Conservation (phyloP, 306 rosid species). For the Dryas octopetala region DNA sequence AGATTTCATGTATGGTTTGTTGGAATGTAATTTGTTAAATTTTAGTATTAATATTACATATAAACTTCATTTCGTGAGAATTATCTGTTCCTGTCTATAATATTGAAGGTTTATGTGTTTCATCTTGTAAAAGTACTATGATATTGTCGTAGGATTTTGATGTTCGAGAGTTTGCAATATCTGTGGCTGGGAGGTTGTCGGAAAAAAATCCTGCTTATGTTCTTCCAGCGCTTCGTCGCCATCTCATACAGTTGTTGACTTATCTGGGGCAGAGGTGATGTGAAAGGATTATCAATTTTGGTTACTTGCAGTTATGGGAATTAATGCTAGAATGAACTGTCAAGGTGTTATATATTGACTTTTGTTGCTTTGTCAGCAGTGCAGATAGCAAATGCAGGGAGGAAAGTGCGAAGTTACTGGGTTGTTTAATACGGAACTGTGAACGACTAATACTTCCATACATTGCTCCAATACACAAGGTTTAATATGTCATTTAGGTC, state of each 20-base stretch:
- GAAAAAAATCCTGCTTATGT: conserved; percentile 99
- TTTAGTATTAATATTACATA: background rate
- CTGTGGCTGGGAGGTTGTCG: conserved; percentile 92
- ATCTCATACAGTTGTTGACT: conserved; percentile 91
- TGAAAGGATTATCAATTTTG: conserved; percentile 15
- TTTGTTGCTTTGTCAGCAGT: conserved; percentile 66
- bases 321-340: background rate
- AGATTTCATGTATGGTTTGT: background rate
- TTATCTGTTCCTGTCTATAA: background rate
- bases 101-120: conserved; percentile 22
- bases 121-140: conserved; percentile 18
- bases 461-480: conserved; percentile 97
- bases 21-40: background rate
- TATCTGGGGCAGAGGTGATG: conserved; percentile 90
- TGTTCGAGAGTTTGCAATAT: conserved; percentile 90
- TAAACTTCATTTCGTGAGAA: background rate
- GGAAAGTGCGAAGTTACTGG: conserved; percentile 96
- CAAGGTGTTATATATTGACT: conserved; percentile 30
- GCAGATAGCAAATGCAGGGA: conserved; percentile 99
- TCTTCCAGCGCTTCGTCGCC: conserved; percentile 99
- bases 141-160: conserved; percentile 75
- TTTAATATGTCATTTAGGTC: conserved; percentile 27
- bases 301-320: background rate
- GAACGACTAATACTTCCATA: conserved; percentile 91
- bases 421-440: conserved; percentile 94